Conservation (phyloP, 257 asterid genomes). For the Paulownia fortunei region DNA sequence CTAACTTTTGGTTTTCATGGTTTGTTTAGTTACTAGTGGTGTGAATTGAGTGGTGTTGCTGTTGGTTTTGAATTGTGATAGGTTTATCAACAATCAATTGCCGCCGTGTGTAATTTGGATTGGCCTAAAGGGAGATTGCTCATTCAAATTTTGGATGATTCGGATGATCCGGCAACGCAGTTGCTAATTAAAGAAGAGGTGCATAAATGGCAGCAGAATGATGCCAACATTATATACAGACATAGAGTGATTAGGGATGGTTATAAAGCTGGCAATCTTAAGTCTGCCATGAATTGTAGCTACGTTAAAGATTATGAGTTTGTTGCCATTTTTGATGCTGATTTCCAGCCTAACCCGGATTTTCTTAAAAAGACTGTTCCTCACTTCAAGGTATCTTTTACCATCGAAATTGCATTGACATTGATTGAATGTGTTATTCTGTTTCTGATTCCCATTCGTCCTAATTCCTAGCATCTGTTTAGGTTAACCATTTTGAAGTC, state of each 20-base stretch:
- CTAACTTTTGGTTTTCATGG: neutral
- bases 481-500: neutral
- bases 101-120: conserved; percentile 82
- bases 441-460: neutral
- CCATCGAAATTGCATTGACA: neutral
- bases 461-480: neutral
- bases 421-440: neutral
- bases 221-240: conserved; percentile 79
- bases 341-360: conserved; percentile 89
- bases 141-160: conserved; percentile 91
- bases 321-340: conserved; percentile 94
- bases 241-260: conserved; percentile 93
- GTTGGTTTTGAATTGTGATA: conserved; percentile 34
- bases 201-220: conserved; percentile 79
- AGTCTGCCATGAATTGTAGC: conserved; percentile 90
- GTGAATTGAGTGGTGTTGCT: conserved; percentile 20
- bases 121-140: conserved; percentile 89
- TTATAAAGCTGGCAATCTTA: conserved; percentile 93
- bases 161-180: conserved; percentile 73
- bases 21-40: conserved; percentile 3
- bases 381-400: conserved; percentile 73
- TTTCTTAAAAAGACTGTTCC: conserved; percentile 81
- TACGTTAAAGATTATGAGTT: conserved; percentile 94
- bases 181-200: conserved; percentile 81
- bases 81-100: conserved; percentile 96